phyloP scores from a whole-genome alignment of 169 alveolate genomes.

The Amoebophrya sp. region DNA sequence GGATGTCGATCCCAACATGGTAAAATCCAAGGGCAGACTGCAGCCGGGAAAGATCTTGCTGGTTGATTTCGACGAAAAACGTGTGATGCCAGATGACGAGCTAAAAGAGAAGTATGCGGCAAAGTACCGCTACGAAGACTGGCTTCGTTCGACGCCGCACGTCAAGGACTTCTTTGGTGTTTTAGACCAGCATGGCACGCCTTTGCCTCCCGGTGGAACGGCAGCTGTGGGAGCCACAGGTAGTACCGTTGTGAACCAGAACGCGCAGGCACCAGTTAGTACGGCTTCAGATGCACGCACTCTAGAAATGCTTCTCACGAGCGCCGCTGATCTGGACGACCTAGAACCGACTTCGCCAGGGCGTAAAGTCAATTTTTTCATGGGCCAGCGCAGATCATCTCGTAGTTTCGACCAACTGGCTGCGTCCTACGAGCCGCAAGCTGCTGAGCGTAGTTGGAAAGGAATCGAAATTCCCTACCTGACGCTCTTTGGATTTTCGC shows the following conservation, averaged over 20 bases:
- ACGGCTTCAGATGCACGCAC: not conserved
- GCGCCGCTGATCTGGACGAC: not conserved
- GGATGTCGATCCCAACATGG: constrained; percentile 50
- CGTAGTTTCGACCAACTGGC: not conserved
- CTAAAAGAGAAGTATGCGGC: constrained; percentile 40
- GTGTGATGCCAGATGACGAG: constrained; percentile 45
- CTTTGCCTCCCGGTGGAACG: no score
- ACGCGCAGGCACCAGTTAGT: not conserved
- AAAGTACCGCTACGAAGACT: constrained; percentile 37
- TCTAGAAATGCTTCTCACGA: not conserved
- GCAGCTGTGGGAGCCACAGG: no score
- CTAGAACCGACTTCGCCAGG: not conserved
- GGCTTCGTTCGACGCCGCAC: constrained; percentile 31
- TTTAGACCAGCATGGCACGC: no score
- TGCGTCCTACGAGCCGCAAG: not conserved
- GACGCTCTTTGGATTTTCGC: constrained; percentile 40
- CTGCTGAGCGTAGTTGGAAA: not conserved
- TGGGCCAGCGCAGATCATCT: not conserved
- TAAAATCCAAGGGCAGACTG: constrained; percentile 57
- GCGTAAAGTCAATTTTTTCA: not conserved
- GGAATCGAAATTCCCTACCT: not conserved
- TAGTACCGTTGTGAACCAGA: not conserved
- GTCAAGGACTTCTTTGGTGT: not conserved
- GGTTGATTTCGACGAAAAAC: constrained; percentile 50
- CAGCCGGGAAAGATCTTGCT: constrained; percentile 59